These are phyloP conservation scores for Pyrenula aspistea DNA, from an alignment of 495 filamentous ascomycete genomes.

Conservation along the genomic window DNA sequence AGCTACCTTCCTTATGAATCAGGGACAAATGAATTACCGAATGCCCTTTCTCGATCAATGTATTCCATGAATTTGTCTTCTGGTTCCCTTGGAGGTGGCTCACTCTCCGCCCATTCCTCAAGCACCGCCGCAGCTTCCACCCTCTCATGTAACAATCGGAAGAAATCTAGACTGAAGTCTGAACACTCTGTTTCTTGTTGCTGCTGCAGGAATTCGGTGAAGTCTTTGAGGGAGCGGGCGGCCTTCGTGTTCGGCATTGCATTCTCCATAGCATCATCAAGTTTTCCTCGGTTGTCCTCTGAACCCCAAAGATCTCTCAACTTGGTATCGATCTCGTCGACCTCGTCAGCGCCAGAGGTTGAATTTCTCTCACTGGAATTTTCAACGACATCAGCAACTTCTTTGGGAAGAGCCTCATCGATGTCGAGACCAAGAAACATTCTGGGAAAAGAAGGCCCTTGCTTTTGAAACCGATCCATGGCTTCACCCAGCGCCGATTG, in stretches of 20 bases:
- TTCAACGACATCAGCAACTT: slow-evolving; percentile 1
- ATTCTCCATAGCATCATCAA: background rate
- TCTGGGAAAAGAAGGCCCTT: slow-evolving; percentile 11
- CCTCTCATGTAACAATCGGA: background rate
- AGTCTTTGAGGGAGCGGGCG: background rate
- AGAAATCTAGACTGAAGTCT: background rate
- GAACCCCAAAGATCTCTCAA: background rate
- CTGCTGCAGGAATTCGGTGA: background rate
- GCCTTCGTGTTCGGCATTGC: background rate
- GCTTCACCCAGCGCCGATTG: slow-evolving; percentile 24
- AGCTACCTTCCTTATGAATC: too few relatives aligned
- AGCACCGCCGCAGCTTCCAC: background rate
- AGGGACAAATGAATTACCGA: slow-evolving; percentile 14
- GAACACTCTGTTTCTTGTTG: too few relatives aligned
- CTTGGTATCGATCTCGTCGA: background rate
- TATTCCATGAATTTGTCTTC: slow-evolving; percentile 9
- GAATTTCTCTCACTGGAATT: slow-evolving; percentile 5
- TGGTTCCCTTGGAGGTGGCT: slow-evolving; percentile 1
- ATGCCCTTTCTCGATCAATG: slow-evolving; percentile 21
- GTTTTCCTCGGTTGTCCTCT: background rate
- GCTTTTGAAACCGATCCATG: slow-evolving; percentile 19
- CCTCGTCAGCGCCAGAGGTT: background rate
- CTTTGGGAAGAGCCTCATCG: slow-evolving; percentile 3
- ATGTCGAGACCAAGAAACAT: slow-evolving; percentile 16
- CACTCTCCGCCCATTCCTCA: background rate